Conservation (phyloP, 2,329 filamentous ascomycete genomes). For the Sphaerulina populicola region DNA sequence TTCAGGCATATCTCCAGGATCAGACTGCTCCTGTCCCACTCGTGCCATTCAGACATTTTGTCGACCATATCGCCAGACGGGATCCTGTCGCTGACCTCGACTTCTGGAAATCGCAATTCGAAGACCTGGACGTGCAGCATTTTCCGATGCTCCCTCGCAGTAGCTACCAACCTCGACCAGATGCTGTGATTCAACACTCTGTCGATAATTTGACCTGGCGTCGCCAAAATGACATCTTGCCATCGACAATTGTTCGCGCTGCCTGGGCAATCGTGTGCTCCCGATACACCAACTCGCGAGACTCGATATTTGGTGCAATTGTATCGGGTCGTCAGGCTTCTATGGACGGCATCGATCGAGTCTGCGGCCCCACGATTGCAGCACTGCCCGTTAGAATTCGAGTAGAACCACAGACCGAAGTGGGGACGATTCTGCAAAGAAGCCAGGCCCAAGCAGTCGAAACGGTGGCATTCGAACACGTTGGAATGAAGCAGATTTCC, state of each 20-base stretch:
- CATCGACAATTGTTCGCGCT: conserved; percentile 8
- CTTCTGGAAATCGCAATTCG: conserved; percentile 33
- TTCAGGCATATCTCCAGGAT: conserved; percentile 14
- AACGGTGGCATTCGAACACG: conserved; percentile 14
- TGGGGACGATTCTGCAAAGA: not conserved
- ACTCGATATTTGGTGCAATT: conserved; percentile 15
- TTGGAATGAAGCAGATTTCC: conserved; percentile 2
- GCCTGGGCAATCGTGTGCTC: conserved; percentile 12
- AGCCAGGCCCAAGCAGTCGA: conserved; percentile 10
- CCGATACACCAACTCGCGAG: conserved; percentile 3
- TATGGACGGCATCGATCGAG: not conserved
- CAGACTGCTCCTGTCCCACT: not conserved
- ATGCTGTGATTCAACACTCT: conserved; percentile 23
- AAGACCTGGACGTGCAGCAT: conserved; percentile 27
- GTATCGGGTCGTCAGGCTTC: conserved; percentile 23
- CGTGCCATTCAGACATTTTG: conserved; percentile 27
- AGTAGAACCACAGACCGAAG: not conserved
- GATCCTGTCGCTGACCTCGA: conserved; percentile 22
- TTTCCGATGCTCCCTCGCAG: conserved; percentile 31
- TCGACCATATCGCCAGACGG: conserved; percentile 28
- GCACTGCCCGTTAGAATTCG: conserved; percentile 10
- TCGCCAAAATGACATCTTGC: conserved; percentile 6
- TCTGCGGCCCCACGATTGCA: conserved; percentile 18
- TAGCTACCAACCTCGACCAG: conserved; percentile 19
- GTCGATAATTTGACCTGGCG: conserved; percentile 11